A percentile compares a stretch with the other conserved stretches of the same genome.
Conservation (phyloP, 78 protist species). For the Dictyostelium firmibasis region DNA sequence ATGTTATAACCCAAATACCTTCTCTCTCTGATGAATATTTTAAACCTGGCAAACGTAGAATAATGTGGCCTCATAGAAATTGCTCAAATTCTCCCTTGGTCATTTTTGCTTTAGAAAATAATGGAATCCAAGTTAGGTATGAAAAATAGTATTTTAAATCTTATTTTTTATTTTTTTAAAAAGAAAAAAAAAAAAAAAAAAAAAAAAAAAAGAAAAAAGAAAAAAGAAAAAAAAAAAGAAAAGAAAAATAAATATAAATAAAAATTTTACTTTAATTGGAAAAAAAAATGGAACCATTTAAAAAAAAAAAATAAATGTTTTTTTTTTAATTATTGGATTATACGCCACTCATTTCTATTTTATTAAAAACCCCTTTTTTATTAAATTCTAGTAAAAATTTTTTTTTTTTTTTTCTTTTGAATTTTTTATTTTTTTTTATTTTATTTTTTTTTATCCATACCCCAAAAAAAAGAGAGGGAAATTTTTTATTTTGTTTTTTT, state of each 20-base stretch:
- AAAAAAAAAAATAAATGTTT: too few species aligned
- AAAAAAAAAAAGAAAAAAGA: too few species aligned
- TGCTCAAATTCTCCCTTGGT: not conserved
- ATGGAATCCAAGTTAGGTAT: not conserved
- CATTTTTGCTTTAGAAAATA: not conserved
- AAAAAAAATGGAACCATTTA: too few species aligned
- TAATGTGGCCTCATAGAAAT: not conserved
- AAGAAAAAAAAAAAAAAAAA: too few species aligned
- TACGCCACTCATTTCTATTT: too few species aligned
- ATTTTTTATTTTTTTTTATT: not conserved
- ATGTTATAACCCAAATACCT: not conserved
- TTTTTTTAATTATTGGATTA: too few species aligned
- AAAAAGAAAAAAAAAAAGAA: too few species aligned
- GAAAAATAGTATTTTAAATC: not conserved
- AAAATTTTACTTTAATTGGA: too few species aligned
- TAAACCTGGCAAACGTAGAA: not conserved
- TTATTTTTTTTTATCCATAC: not conserved
- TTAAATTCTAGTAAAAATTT: too few species aligned
- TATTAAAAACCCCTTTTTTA: too few species aligned
- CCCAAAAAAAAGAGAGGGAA: not conserved
- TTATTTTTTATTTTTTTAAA: not conserved
- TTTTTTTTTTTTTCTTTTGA: not conserved
- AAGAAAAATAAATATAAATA: too few species aligned
- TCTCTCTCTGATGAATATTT: not conserved
- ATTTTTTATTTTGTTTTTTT: not conserved